Evolutionary conservation across 2,329 filamentous ascomycete species (phyloP).

Genomic region (Onygena corvina): DNA sequence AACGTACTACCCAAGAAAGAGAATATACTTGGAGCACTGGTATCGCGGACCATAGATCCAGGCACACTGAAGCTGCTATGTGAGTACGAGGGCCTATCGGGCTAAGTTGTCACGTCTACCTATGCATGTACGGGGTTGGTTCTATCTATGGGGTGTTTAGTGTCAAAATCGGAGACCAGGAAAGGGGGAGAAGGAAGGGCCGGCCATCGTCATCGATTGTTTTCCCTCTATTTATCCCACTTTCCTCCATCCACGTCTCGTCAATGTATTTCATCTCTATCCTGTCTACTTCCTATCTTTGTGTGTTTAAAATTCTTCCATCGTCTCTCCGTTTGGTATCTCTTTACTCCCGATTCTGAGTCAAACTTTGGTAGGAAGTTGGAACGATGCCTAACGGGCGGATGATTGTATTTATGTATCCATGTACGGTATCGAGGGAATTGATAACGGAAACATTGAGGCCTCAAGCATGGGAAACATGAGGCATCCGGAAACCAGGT

Average conservation of each 20-base stretch:
- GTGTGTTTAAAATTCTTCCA: conserved; percentile 1
- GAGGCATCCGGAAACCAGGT: neutral
- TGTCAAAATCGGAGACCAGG: too few relatives aligned
- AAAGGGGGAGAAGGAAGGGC: neutral
- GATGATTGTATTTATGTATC: conserved; percentile 3
- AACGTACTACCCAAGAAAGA: conserved; percentile 55
- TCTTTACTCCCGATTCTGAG: neutral
- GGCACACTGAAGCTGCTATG: conserved; percentile 55
- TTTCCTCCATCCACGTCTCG: conserved; percentile 2
- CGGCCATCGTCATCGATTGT: neutral
- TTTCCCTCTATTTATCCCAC: neutral
- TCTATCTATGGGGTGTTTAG: too few relatives aligned
- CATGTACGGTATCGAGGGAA: conserved; percentile 2
- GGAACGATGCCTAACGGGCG: neutral
- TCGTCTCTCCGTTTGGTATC: neutral
- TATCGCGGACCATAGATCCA: conserved; percentile 53
- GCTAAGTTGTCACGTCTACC: conserved; percentile 21
- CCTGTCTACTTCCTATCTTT: conserved; percentile 1
- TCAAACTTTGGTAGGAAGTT: neutral
- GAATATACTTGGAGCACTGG: conserved; percentile 53
- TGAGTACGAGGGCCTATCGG: conserved; percentile 47
- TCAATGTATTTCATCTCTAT: conserved; percentile 4
- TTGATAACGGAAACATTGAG: neutral
- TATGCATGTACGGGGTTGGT: too few relatives aligned
- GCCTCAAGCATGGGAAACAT: neutral